phyloP scores from a whole-genome alignment of 805 yeast species.

The Wickerhamomyces rabaulensis region DNA sequence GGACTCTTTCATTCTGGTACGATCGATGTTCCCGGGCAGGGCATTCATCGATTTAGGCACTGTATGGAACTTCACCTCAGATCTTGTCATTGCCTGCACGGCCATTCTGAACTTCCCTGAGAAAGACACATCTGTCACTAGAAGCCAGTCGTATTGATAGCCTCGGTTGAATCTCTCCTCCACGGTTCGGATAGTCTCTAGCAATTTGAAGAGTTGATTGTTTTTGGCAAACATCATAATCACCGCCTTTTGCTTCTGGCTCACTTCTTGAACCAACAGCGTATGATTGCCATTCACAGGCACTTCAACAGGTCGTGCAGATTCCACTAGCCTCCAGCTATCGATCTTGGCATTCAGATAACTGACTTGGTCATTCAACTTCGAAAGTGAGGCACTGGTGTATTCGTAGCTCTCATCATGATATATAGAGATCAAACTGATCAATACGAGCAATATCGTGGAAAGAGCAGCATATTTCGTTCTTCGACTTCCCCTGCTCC shows the following conservation, averaged over 20 bases:
- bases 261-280: background rate
- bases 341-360: constrained; percentile 10
- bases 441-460: background rate
- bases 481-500: background rate
- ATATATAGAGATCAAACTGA: background rate
- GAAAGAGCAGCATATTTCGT: background rate
- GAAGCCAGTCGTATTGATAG: constrained; percentile 70
- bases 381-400: constrained; percentile 8
- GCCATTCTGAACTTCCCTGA: constrained; percentile 42
- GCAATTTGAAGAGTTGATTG: constrained; percentile 47
- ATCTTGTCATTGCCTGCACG: constrained; percentile 43
- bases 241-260: constrained; percentile 48
- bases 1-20: constrained; percentile 33
- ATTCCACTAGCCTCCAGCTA: constrained; percentile 8
- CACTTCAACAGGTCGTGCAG: background rate
- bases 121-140: constrained; percentile 62
- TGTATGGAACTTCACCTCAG: constrained; percentile 53
- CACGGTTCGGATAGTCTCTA: constrained; percentile 53
- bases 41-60: constrained; percentile 40
- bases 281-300: background rate
- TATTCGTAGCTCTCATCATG: constrained; percentile 10
- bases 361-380: constrained; percentile 8
- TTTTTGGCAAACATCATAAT: constrained; percentile 66
- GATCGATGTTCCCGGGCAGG: constrained; percentile 53
- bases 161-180: constrained; percentile 61